These are phyloP conservation scores for Diaporthe humulicola DNA, from an alignment of 2,329 filamentous ascomycete genomes.

Conservation along the genomic window DNA sequence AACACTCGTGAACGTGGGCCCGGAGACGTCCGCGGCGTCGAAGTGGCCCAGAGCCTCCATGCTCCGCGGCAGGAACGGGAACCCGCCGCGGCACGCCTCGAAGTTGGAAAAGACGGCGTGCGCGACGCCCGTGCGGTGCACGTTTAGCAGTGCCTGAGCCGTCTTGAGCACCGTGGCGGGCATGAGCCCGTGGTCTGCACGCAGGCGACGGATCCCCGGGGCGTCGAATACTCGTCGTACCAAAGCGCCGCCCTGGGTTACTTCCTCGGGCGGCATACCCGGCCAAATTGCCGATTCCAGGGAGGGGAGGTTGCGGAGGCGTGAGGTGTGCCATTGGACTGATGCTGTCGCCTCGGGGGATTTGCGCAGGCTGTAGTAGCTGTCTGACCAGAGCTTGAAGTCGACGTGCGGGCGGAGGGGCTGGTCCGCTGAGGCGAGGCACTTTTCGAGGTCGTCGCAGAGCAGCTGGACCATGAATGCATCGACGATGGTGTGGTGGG, in stretches of 20 bases:
- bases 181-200: not conserved
- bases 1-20: not conserved
- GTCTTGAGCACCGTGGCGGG: constrained; percentile 3
- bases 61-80: not conserved
- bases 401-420: not conserved
- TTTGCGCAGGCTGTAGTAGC: constrained; percentile 10
- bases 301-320: not conserved
- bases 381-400: constrained; percentile 5
- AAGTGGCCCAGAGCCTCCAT: constrained; percentile 3
- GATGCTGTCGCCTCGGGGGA: not conserved
- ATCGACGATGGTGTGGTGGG: not conserved
- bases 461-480: not conserved
- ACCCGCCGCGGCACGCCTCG: constrained; percentile 5
- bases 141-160: not conserved
- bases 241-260: not conserved
- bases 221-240: not conserved
- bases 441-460: constrained; percentile 9
- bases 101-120: constrained; percentile 12
- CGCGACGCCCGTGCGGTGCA: not conserved
- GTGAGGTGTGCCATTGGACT: not conserved
- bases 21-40: not conserved
- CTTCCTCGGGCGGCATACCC: not conserved
- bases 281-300: not conserved
- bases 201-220: not conserved
- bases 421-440: not conserved